phyloP scores from a whole-genome alignment of 306 rosid genomes.

The Cucumis melo region DNA sequence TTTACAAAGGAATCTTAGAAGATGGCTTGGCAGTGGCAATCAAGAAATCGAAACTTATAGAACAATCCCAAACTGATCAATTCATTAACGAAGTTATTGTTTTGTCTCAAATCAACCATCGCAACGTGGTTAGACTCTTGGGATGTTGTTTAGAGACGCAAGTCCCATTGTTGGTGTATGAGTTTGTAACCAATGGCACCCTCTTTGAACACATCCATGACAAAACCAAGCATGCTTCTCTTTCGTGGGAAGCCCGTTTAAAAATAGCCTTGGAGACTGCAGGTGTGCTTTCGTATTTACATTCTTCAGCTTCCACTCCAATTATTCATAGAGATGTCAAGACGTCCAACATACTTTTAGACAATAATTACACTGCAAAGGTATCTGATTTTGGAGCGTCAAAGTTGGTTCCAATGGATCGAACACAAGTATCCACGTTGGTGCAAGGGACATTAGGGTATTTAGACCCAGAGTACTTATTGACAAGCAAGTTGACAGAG shows the following conservation, averaged over 20 bases:
- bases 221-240: not conserved
- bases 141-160: conserved; percentile 36
- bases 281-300: conserved; percentile 27
- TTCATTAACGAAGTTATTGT: conserved; percentile 31
- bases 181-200: conserved; percentile 22
- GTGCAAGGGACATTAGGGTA: conserved; percentile 41
- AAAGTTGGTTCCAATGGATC: conserved; percentile 24
- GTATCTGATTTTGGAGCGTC: conserved; percentile 40
- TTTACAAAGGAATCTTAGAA: conserved; percentile 14
- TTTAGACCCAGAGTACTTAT: conserved; percentile 28
- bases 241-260: conserved; percentile 18
- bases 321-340: conserved; percentile 38
- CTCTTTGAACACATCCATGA: conserved; percentile 19
- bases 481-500: conserved; percentile 13
- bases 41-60: conserved; percentile 21
- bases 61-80: conserved; percentile 18
- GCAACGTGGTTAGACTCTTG: conserved; percentile 30
- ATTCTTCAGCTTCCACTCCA: conserved; percentile 22
- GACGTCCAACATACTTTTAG: conserved; percentile 24
- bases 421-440: conserved; percentile 13
- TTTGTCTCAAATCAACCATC: conserved; percentile 32
- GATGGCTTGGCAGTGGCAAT: conserved; percentile 12
- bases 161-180: conserved; percentile 38
- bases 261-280: conserved; percentile 28
- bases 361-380: conserved; percentile 15